Base-by-base conservation (phyloP, 2,329 filamentous ascomycete genomes). In the Talaromyces sp. region DNA sequence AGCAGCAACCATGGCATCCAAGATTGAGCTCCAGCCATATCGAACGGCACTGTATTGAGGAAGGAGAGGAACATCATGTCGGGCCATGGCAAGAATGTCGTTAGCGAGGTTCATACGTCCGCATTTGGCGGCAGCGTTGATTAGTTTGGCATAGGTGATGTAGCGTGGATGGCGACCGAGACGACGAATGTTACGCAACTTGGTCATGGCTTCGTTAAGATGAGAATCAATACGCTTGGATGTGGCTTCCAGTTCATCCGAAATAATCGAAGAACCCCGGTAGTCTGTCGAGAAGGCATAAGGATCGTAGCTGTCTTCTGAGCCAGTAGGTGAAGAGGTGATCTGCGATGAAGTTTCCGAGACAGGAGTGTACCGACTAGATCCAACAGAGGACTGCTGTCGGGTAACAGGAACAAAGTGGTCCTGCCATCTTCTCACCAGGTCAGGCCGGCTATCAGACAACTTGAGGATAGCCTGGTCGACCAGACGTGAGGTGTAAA, bases 141-240 rank as follows among this genome's bases (percentile, higher is more conserved):
- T 96, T 64, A 99, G 81, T 81, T 97, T 97, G 52, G 92, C 91
- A 67, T 97, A 97, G 1, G 92, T 96, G 73, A 96, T 94, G 77
- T 97, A 97, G 60, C 93, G 86, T 54, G 93, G 91, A 71, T 97
- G 91, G 69, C 91, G 87, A 62, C 93, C 92, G 68, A 89, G 85
- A 60, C 92, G 90, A 63, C 94, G 91, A 79, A 97, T 96, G 76
- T 96, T 96, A 71, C 87, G 89, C 76, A 97, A 90, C 65, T 91
- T 88, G 63, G 81, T 81, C 62, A 97, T 77, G 36, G 91, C 90
- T 63, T 96, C 91, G 63, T 87, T 87, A 61, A 97, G 80, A 63
- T 88, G 85, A 54, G 86, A 83, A 21, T 86, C 86, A 64, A 86
- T 85, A 60, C 88, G 86, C 52, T 88, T 88, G 66, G 87, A 86